Evolutionary conservation across 1,284 basidiomycete genomes (phyloP), one percentile per base, ranked within the genome.

Genomic region (Earliella scabrosa): DNA sequence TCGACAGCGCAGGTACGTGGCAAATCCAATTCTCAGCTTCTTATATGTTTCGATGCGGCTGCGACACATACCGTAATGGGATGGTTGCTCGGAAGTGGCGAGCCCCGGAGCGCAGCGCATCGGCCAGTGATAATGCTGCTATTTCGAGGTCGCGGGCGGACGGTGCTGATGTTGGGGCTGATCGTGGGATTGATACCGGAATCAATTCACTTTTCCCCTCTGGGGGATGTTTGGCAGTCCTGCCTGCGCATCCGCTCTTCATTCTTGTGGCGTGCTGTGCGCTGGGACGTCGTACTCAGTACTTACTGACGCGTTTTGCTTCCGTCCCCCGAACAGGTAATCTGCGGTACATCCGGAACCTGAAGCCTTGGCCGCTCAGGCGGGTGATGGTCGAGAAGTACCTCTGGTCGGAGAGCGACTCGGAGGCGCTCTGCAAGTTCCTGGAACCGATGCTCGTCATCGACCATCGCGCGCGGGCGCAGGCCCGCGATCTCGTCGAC

Each of bases 331-430:
- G n/a, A 13, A 54, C 63, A 73, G 80, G 79, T 53, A 75, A 83
- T 51, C 77, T 94, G 52, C 83, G 92, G 31, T 92, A 92, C 71
- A 93, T 95, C 68, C 82, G 80, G 69, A 85, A 83, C 36, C 73
- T 95, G 65, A 92, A 92, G 68, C 88, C 88, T 36, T 95, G 93
- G 92, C 91, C 93, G 8, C 75, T 95, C 43, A 80, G 83, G 64
- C 84, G 87, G 24, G 93, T 95, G 57, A 87, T 95, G 82, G 80
- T 79, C 52, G 90, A 93, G 80, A 95, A 92, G 72, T 95, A 95
- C 68, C 73, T 90, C 11, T 88, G 90, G 71, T 75, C 79, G 1
- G 82, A 84, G 52, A 65, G 71, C 26, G 85, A 92, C 56, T 80
- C 90, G 0, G 68, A 69, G 35, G 71, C 76, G 47, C 73, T 95